Evolutionary conservation across 2,329 filamentous ascomycete species (phyloP).

Genomic region (Kalmusia sp.): DNA sequence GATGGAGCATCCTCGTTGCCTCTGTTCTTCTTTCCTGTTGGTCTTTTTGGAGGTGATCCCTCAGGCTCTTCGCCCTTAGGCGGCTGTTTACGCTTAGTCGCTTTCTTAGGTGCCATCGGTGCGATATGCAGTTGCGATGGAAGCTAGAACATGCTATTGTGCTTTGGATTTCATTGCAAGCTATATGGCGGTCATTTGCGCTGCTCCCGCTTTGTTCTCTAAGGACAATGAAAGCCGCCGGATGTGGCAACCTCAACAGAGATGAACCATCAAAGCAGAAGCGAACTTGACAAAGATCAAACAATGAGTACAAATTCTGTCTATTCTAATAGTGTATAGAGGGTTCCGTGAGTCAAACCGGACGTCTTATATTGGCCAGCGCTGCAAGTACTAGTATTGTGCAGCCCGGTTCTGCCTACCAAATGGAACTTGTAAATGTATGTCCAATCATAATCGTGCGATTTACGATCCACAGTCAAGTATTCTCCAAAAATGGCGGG

Average conservation of each 20-base stretch:
- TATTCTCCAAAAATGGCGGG: not conserved
- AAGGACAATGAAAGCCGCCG: not conserved
- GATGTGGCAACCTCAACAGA: not conserved
- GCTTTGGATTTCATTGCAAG: not conserved
- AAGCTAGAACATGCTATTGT: too few relatives aligned
- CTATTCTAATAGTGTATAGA: not conserved
- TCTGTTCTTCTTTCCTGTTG: not conserved
- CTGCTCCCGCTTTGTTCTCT: not conserved
- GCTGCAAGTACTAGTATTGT: not conserved
- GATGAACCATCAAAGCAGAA: not conserved
- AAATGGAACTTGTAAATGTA: not conserved
- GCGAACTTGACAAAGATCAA: not conserved
- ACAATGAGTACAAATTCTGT: not conserved
- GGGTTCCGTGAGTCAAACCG: too few relatives aligned
- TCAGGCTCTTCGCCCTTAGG: too few relatives aligned
- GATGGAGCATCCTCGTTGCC: not conserved
- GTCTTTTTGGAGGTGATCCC: too few relatives aligned
- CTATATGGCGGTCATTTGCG: not conserved
- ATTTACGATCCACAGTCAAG: too few relatives aligned
- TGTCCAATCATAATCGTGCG: not conserved
- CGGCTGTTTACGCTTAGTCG: not conserved
- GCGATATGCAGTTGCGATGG: not conserved
- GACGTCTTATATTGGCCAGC: too few relatives aligned
- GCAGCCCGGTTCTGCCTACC: not conserved
- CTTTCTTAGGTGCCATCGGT: conserved; percentile 2